Evolutionary conservation across 495 filamentous ascomycete genomes (phyloP).

Genomic region (Penicillium turbatum): DNA sequence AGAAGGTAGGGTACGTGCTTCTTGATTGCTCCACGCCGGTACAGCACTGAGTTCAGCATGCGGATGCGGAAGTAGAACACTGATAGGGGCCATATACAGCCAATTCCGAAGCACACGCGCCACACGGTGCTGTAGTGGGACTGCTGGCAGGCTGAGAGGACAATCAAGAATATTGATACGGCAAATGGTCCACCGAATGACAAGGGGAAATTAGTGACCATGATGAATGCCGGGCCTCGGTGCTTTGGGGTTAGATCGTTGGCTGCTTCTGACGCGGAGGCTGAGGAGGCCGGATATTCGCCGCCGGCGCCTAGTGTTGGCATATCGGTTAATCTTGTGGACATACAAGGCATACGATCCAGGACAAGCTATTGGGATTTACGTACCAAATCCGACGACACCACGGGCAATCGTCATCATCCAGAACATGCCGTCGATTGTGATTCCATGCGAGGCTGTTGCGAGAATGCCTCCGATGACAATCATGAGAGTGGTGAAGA

Average conservation of each 20-base stretch:
- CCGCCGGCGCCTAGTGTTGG: slow-evolving; percentile 29
- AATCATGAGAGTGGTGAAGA: slow-evolving; percentile 49
- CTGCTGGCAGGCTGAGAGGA: slow-evolving; percentile 37
- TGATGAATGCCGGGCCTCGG: slow-evolving; percentile 50
- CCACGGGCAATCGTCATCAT: slow-evolving; percentile 50
- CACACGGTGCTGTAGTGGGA: slow-evolving; percentile 45
- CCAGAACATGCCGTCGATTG: slow-evolving; percentile 50
- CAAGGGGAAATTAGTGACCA: slow-evolving; percentile 50
- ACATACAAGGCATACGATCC: not conserved
- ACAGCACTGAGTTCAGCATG: slow-evolving; percentile 50
- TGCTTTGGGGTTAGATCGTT: slow-evolving; percentile 41
- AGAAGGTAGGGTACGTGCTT: slow-evolving; percentile 42
- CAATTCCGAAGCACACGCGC: slow-evolving; percentile 50
- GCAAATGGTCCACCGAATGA: slow-evolving; percentile 49
- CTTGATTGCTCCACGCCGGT: slow-evolving; percentile 48
- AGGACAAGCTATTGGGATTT: not conserved
- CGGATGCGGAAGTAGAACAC: slow-evolving; percentile 52
- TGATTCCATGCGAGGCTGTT: slow-evolving; percentile 45
- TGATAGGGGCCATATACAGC: slow-evolving; percentile 46
- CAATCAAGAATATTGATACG: slow-evolving; percentile 46
- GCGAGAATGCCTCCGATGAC: slow-evolving; percentile 49
- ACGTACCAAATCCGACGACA: slow-evolving; percentile 42
- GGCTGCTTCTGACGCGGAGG: slow-evolving; percentile 46
- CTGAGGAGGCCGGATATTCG: slow-evolving; percentile 46
- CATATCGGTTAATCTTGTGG: not conserved